These are phyloP conservation scores for Dianthus caryophyllus DNA, from an alignment of 148 eudicot genomes.

Conservation along the genomic window DNA sequence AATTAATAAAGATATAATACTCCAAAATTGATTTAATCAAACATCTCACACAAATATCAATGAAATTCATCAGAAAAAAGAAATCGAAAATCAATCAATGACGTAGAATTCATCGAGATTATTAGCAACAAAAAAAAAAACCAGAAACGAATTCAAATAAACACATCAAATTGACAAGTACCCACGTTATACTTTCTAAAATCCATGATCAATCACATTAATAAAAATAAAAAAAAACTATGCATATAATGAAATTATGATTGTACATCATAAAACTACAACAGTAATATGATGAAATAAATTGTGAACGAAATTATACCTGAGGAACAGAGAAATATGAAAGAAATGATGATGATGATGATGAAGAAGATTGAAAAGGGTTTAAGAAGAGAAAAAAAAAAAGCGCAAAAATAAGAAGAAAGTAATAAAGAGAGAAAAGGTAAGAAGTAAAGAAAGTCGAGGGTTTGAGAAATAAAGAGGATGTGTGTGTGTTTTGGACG, in stretches of 20 bases:
- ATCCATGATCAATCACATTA: neutral
- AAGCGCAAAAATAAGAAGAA: neutral
- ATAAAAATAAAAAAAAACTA: neutral
- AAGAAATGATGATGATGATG: neutral
- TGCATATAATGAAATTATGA: neutral
- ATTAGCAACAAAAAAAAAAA: neutral
- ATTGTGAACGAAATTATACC: slow-evolving; percentile 12
- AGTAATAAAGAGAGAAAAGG: neutral
- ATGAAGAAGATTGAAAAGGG: neutral
- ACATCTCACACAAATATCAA: no score
- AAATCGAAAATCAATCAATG: neutral
- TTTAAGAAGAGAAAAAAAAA: neutral
- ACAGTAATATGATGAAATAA: neutral
- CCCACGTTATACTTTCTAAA: no score
- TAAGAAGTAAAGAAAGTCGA: neutral
- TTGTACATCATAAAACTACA: neutral
- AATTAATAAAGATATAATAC: no score
- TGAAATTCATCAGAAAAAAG: neutral
- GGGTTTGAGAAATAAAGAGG: neutral
- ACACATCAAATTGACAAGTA: neutral
- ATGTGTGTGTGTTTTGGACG: neutral
- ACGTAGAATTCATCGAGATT: neutral
- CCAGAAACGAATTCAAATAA: neutral
- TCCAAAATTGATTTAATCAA: no score
- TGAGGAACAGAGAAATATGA: neutral